Percentiles rank a stretch among this genome's conserved stretches.
phyloP scores from a whole-genome alignment of 345 rosid genomes.

The Gossypium bickii region DNA sequence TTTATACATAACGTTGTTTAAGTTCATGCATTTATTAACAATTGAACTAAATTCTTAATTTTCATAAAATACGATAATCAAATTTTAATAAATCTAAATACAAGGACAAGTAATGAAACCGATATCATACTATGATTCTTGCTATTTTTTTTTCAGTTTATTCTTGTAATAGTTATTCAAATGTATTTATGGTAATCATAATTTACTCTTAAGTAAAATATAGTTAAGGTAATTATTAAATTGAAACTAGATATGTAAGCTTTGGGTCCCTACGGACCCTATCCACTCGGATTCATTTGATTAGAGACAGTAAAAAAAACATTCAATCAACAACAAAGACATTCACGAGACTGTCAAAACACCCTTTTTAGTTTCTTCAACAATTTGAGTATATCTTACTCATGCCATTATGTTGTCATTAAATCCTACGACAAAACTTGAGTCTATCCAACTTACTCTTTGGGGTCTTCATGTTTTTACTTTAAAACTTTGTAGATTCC shows the following conservation, averaged over 20 bases:
- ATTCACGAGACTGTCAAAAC: not conserved
- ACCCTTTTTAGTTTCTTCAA: not conserved
- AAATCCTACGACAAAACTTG: slow-evolving; percentile 10
- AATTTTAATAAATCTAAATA: too few species aligned
- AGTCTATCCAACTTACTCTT: not conserved
- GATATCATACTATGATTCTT: too few species aligned
- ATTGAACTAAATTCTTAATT: too few species aligned
- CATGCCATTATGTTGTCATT: slow-evolving; percentile 4
- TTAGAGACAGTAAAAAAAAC: slow-evolving; percentile 9
- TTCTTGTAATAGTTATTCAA: too few species aligned
- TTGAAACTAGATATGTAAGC: not conserved
- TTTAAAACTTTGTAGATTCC: not conserved
- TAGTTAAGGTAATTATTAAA: too few species aligned
- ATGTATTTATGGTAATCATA: too few species aligned
- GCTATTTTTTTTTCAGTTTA: too few species aligned
- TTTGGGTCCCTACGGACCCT: not conserved
- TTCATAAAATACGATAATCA: too few species aligned
- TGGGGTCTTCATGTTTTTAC: not conserved
- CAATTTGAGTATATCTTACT: slow-evolving; percentile 16
- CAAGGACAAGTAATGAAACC: too few species aligned
- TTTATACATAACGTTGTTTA: too few species aligned
- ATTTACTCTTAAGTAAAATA: too few species aligned
- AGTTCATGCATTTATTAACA: too few species aligned
- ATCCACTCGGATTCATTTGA: not conserved
- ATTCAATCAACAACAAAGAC: slow-evolving; percentile 9